Base-by-base conservation (phyloP, 345 rosid genomes). In the Adansonia digitata region DNA sequence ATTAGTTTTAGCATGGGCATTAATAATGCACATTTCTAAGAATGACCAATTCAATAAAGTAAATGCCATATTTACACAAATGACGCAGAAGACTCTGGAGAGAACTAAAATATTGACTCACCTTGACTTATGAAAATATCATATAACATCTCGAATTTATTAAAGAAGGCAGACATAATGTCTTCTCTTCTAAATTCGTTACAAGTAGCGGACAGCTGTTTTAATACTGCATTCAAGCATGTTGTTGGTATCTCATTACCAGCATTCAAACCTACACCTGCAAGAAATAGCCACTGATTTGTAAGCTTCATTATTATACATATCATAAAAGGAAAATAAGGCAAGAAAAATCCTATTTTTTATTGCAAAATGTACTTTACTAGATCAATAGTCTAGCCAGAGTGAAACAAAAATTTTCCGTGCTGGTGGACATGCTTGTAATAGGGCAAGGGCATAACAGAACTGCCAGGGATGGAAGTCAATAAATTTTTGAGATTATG, bases 221-320 rank as follows among this genome's bases (percentile, higher is more conserved):
- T 87, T 65, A 90, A 71, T 66, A 78, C 84, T 39, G 87, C 83
- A 84, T 91, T 90, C 82, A 93, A 86, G 79, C 98, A 95, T 22
- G 97, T 86, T 14, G 96, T 85, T 43, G 93, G 97, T 67, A 88
- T 84, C 72, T 90, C 89, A 72, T 95, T 95, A 77, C 87, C 87
- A 62, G 90, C 83, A 75, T 95, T 95, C 85, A 95, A 89, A 71
- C 98, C 98, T 55, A 95, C 83, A 75, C 97, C 98, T 92, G 86
- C 82, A 86, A 73, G 72, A 69, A 70, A 65, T 20, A 77, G 14
- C 52, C 51, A 34, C 31, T 69, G 20, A 12, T 39, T 56, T 8
- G 71, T 71, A 65, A 51, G 11, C 46, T 63, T 20, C 60, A 46
- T 34, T 46, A 78, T 27, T 4, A 74, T 14, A 59, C 1, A 37